Evolutionary conservation across 805 yeast genomes (phyloP).

Genomic region (Kregervanrija fluxuum): DNA sequence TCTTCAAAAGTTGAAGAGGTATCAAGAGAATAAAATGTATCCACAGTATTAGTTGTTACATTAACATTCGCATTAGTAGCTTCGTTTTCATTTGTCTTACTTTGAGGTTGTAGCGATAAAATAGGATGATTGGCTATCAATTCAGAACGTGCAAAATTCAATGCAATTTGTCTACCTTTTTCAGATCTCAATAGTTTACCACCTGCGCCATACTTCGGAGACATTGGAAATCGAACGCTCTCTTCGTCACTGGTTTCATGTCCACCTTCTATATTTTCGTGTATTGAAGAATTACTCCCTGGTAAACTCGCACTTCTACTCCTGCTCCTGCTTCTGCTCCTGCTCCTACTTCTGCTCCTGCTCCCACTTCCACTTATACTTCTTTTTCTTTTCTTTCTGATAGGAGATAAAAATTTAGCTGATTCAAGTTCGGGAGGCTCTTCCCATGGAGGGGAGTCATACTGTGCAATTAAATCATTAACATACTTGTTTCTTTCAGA

Average conservation of each 20-base stretch:
- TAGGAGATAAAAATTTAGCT: conserved; percentile 15
- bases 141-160: conserved; percentile 22
- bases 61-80: background rate
- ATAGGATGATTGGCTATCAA: conserved; percentile 19
- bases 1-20: conserved; percentile 7
- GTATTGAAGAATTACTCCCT: background rate
- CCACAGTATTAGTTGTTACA: conserved; percentile 1
- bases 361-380: background rate
- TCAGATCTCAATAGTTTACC: conserved; percentile 27
- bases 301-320: background rate
- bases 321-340: background rate
- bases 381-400: conserved; percentile 6
- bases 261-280: background rate
- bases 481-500: conserved; percentile 6
- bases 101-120: conserved; percentile 13
- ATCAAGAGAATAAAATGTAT: conserved; percentile 5
- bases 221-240: conserved; percentile 36
- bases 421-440: conserved; percentile 25
- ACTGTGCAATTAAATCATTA: conserved; percentile 12
- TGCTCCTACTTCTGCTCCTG: conserved; percentile 2
- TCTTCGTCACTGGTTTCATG: conserved; percentile 10
- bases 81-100: background rate
- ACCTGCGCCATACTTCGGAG: conserved; percentile 38
- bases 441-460: conserved; percentile 30
- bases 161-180: conserved; percentile 20